Base-by-base conservation (phyloP, 1,139 yeast species). In the Wickerhamiella pararugosa region DNA sequence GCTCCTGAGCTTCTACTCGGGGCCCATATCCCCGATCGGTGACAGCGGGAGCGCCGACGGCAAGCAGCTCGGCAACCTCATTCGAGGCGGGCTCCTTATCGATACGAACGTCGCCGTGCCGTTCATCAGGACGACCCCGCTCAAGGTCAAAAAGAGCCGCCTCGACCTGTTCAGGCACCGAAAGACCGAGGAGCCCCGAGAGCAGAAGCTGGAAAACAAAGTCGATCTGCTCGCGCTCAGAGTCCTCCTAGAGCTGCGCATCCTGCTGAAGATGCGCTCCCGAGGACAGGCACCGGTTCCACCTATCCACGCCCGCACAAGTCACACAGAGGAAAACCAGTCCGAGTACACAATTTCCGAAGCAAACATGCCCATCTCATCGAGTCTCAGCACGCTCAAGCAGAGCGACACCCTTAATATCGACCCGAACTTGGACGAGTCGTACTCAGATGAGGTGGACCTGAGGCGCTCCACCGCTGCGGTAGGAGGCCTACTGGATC, bases 201-300 rank as follows among this genome's bases (percentile, higher is more conserved):
- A 50, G 34, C 45, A 46, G 2, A 39, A 38, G 11, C 49, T 50
- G n/a, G 51, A 48, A 28, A 46, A 45, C 32, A 50, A 49, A 29
- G 50, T 79, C 43, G 96, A 84, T 60, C 65, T 81, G 9, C 63
- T 84, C 45, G 78, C 92, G 56, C 90, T 92, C 2, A 65, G 92
- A 50, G 79, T 83, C 1, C 70, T 82, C 34, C 83, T 79, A 51
- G 94, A 84, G 56, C 71, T 82, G 21, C 71, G 69, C 32, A 42
- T 46, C n/a, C 50, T 54, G 26, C 40, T 57, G 34, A 48, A 51
- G 9, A 29, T 32, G 27, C 37, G 25, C 21, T 15, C 21, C 4
- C 21, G 21, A 2, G 21, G 21, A 4, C 21, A 15, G 21, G 21
- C 21, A 15, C 21, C 21, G 4, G 21, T 15, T 15, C 21, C 21